Base-by-base conservation (phyloP, 768 basidiomycete species). In the Podaxis mareebaensis region DNA sequence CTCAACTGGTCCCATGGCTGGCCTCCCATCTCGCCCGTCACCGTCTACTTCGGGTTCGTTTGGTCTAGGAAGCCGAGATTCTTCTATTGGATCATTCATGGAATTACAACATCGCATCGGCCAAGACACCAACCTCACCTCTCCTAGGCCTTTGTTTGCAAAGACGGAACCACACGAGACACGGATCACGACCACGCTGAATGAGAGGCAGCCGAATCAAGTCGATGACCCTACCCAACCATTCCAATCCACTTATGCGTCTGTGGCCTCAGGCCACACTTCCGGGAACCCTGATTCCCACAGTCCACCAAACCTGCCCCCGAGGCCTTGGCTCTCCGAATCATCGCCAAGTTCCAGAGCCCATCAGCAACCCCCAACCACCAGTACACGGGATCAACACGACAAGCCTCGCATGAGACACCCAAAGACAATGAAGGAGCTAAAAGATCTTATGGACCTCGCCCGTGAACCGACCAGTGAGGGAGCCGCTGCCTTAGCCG, bases 391-490 rank as follows among this genome's bases (percentile, higher is more conserved):
- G 44, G 30, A 61, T 8, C 49, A 55, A 2, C 10, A 20, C 2
- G 49, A 51, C 13, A 51, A 51, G 13, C 74, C 74, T 57, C 67
- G 68, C 12, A n/a, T 15, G 12, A 56, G 54, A 42, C 36, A 49
- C 4, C 74, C 77, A 20, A 78, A 74, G 71, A 77, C 65, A 66
- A 68, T 82, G 38, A 76, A 73, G 10, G 78, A 81, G 40, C 67
- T 82, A 11, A 77, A 80, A 55, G 73, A 76, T 3, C 77, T 81
- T 60, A 80, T 81, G 66, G 73, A 71, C 46, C 75, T 74, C 11
- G 81, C 80, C 17, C 78, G 80, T 61, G 76, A 79, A 66, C 78
- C 78, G 1, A 76, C 78, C 0, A 81, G 79, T 55, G 74, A 78
- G 5, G 60, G 60, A 12, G 24, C 10, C n/a, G 76, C 73, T 46